These are phyloP conservation scores for Termitomyces sp. DNA, from an alignment of 768 basidiomycete species.

Conservation along the genomic window DNA sequence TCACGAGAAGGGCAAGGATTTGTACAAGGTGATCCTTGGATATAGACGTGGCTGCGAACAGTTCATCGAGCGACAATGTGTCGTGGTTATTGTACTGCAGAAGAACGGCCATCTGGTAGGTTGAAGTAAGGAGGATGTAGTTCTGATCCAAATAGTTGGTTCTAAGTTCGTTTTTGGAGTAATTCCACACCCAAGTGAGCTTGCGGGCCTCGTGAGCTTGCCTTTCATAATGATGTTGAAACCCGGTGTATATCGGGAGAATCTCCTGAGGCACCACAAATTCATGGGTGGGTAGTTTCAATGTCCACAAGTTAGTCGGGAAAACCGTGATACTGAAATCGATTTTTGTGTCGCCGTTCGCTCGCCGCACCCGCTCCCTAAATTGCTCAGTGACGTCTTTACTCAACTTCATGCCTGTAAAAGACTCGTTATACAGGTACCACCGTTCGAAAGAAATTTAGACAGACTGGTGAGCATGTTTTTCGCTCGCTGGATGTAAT, in stretches of 20 bases:
- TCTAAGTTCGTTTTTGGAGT: constrained; percentile 93
- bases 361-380: constrained; percentile 88
- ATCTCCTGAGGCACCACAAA: constrained; percentile 90
- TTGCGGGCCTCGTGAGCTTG: constrained; percentile 88
- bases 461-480: constrained; percentile 90
- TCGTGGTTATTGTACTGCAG: constrained; percentile 92
- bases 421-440: background rate
- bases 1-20: constrained; percentile 67
- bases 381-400: constrained; percentile 95
- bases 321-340: constrained; percentile 93
- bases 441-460: background rate
- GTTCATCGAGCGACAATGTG: constrained; percentile 74
- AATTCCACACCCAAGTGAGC: constrained; percentile 98
- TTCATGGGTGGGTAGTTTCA: constrained; percentile 78
- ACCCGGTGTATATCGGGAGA: constrained; percentile 82
- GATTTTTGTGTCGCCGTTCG: constrained; percentile 83
- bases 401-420: constrained; percentile 86
- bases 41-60: constrained; percentile 76
- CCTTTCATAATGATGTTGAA: constrained; percentile 89
- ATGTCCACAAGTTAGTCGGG: constrained; percentile 95
- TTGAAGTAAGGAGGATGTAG: constrained; percentile 93
- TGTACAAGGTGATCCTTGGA: constrained; percentile 77
- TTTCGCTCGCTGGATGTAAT: constrained; percentile 94
- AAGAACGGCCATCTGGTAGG: constrained; percentile 94
- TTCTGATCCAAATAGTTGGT: constrained; percentile 93